phyloP scores from a whole-genome alignment of 2,329 filamentous ascomycete species.

The Tolypocladium capitatum region DNA sequence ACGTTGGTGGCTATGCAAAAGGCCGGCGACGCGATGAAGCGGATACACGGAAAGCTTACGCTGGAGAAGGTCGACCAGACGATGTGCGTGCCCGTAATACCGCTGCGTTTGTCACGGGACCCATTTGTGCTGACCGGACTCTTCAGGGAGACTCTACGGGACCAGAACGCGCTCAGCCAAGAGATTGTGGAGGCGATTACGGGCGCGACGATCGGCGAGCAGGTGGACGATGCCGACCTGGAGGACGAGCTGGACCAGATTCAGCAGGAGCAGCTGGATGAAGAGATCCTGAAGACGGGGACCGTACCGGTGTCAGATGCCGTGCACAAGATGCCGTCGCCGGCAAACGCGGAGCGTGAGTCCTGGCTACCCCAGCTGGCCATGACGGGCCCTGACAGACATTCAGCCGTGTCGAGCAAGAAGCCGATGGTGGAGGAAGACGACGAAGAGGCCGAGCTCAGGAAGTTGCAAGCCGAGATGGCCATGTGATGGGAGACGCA shows the following conservation, averaged over 20 bases:
- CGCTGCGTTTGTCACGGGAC: not conserved
- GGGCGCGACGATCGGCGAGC: slow-evolving; percentile 50
- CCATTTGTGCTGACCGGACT: not conserved
- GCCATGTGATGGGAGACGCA: slow-evolving; percentile 52
- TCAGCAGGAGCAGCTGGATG: slow-evolving; percentile 86
- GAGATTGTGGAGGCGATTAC: slow-evolving; percentile 85
- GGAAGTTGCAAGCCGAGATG: slow-evolving; percentile 93
- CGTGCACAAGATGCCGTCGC: slow-evolving; percentile 63
- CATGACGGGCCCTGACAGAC: slow-evolving; percentile 2
- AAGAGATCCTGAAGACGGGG: slow-evolving; percentile 85
- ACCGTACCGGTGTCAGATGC: slow-evolving; percentile 69
- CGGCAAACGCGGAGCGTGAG: slow-evolving; percentile 64
- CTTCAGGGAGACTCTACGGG: slow-evolving; percentile 70
- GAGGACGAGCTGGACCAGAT: slow-evolving; percentile 74
- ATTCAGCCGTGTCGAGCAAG: slow-evolving; percentile 18
- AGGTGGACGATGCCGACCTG: slow-evolving; percentile 74
- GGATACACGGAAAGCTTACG: slow-evolving; percentile 81
- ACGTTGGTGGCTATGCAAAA: slow-evolving; percentile 89
- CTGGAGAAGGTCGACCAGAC: slow-evolving; percentile 91
- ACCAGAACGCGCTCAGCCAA: slow-evolving; percentile 85
- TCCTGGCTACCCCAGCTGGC: slow-evolving; percentile 8
- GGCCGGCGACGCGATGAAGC: slow-evolving; percentile 79
- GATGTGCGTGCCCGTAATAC: slow-evolving; percentile 50
- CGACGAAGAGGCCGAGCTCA: slow-evolving; percentile 89
- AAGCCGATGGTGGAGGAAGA: slow-evolving; percentile 54